phyloP scores from a whole-genome alignment of 2,329 filamentous ascomycete species.

The Colletotrichum musicola region DNA sequence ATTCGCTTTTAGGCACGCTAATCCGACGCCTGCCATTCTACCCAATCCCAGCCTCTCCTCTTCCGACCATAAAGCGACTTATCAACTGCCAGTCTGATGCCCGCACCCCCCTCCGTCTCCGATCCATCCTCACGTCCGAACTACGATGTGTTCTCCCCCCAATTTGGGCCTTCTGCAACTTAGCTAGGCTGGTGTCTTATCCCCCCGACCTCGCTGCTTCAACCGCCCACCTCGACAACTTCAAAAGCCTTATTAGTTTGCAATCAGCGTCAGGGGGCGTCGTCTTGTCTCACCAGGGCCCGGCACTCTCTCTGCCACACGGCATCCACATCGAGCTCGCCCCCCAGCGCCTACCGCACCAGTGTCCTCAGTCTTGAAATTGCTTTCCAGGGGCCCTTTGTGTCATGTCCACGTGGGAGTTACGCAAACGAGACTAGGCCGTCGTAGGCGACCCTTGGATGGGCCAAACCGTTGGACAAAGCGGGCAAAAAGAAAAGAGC shows the following conservation, averaged over 20 bases:
- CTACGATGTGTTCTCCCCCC: background rate
- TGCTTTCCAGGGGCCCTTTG: constrained; percentile 12
- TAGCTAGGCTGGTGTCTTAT: constrained; percentile 4
- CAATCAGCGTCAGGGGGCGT: background rate
- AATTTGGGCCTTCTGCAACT: constrained; percentile 7
- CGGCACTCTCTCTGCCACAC: constrained; percentile 4
- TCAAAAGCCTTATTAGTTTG: background rate
- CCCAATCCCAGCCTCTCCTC: constrained; percentile 25
- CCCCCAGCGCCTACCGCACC: background rate
- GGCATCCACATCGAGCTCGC: constrained; percentile 5
- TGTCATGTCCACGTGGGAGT: constrained; percentile 21
- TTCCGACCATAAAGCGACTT: constrained; percentile 21
- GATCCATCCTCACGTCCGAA: constrained; percentile 13
- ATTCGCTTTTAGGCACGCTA: constrained; percentile 22
- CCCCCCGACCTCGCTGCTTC: constrained; percentile 11
- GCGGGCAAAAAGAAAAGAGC: constrained; percentile 1
- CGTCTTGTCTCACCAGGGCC: constrained; percentile 5
- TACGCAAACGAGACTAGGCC: background rate
- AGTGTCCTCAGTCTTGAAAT: constrained; percentile 6
- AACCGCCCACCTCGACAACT: constrained; percentile 1
- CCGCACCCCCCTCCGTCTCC: constrained; percentile 27
- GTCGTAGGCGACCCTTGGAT: background rate
- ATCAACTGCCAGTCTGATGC: constrained; percentile 22
- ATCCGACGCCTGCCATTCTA: constrained; percentile 9
- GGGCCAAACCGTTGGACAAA: constrained; percentile 8